Percentiles rank a stretch among this genome's conserved stretches.
phyloP scores from a whole-genome alignment of 2,329 filamentous ascomycete genomes.

The Dactylellina leptospora region DNA sequence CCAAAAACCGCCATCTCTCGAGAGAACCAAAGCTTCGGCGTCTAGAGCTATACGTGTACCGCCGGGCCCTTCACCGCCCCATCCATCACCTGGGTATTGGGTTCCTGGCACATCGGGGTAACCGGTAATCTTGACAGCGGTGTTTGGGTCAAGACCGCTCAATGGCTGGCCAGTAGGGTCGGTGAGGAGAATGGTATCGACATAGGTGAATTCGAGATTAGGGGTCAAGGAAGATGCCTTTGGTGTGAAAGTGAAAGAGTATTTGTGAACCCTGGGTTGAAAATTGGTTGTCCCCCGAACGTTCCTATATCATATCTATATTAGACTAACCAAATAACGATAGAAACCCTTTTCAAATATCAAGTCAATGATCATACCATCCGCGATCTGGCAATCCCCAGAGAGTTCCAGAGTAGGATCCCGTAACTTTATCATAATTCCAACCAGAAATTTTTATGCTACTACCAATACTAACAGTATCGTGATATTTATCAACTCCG shows the following conservation, averaged over 20 bases:
- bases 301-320: conserved; percentile 64
- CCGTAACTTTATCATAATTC: conserved; percentile 68
- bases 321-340: no score
- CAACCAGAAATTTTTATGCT: conserved; percentile 70
- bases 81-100: conserved; percentile 73
- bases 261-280: conserved; percentile 74
- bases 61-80: conserved; percentile 69
- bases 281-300: conserved; percentile 75
- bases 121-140: conserved; percentile 66
- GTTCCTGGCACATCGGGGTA: conserved; percentile 72
- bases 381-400: conserved; percentile 74
- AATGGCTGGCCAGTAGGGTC: conserved; percentile 70
- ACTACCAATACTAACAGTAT: conserved; percentile 74
- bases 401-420: conserved; percentile 69
- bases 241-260: conserved; percentile 69
- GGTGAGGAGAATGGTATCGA: conserved; percentile 72
- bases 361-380: conserved; percentile 63
- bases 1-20: conserved; percentile 70
- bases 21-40: conserved; percentile 72
- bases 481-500: conserved; percentile 72
- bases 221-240: conserved; percentile 65
- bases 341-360: background rate
- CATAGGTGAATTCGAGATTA: conserved; percentile 71
- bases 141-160: conserved; percentile 71
- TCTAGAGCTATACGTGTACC: conserved; percentile 71